These are phyloP conservation scores for Neophaeococcomyces mojaviensis DNA, from an alignment of 2,329 filamentous ascomycete species.

Conservation along the genomic window DNA sequence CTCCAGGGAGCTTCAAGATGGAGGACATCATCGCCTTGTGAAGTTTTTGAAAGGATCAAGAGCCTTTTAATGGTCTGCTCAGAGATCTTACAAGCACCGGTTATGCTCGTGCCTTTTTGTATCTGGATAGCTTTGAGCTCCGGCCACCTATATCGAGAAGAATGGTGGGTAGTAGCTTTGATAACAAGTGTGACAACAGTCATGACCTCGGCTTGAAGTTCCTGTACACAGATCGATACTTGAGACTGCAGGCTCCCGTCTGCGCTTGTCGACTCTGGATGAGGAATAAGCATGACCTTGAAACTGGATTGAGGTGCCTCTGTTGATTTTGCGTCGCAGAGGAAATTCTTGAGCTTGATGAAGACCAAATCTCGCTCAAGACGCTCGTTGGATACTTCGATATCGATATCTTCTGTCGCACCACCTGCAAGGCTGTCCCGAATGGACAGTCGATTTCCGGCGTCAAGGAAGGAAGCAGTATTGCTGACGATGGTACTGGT, in stretches of 20 bases:
- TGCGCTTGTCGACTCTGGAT: not conserved
- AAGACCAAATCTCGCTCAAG: conserved; percentile 16
- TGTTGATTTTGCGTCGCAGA: conserved; percentile 7
- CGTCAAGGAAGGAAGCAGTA: conserved; percentile 58
- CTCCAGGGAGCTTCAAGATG: conserved; percentile 72
- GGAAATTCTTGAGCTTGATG: conserved; percentile 20
- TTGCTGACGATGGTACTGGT: conserved; percentile 39
- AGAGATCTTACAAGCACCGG: conserved; percentile 63
- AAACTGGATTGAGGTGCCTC: not conserved
- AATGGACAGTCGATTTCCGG: conserved; percentile 10
- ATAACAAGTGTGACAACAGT: conserved; percentile 59
- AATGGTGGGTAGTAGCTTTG: conserved; percentile 29
- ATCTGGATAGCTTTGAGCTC: conserved; percentile 35
- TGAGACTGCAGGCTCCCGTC: conserved; percentile 24
- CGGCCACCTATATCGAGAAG: not conserved
- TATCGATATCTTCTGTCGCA: conserved; percentile 5
- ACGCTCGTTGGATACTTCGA: not conserved
- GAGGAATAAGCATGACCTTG: conserved; percentile 3
- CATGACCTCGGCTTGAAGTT: conserved; percentile 59
- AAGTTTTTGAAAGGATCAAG: conserved; percentile 60
- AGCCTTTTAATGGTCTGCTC: conserved; percentile 63
- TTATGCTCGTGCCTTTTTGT: conserved; percentile 57
- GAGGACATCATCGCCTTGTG: conserved; percentile 57
- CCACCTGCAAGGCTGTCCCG: conserved; percentile 12
- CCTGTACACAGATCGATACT: conserved; percentile 58